phyloP scores from a whole-genome alignment of 176 grass and related monocot species.

The Cymbopogon citratus region DNA sequence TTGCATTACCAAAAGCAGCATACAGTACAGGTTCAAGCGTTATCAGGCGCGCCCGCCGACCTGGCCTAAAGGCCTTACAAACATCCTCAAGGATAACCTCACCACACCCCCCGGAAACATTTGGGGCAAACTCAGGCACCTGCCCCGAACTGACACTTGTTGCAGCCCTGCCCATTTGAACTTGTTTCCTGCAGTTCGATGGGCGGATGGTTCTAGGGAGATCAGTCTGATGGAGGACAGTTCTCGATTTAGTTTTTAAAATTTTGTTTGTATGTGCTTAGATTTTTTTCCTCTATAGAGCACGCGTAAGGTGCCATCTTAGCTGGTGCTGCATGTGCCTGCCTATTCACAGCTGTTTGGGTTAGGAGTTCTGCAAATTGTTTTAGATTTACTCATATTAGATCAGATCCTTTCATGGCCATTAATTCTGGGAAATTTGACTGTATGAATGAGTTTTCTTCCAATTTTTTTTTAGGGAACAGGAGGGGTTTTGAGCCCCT shows the following conservation, averaged over 20 bases:
- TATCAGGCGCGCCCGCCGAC: too few relatives aligned
- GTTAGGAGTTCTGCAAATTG: background rate
- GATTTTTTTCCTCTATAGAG: background rate
- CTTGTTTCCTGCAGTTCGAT: background rate
- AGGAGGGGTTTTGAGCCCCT: too few relatives aligned
- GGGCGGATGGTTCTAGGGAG: background rate
- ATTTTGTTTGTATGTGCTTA: background rate
- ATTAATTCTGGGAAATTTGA: background rate
- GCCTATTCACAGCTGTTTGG: background rate
- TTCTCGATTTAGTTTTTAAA: background rate
- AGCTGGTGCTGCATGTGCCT: background rate
- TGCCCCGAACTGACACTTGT: too few relatives aligned
- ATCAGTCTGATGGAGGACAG: background rate
- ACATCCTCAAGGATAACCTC: too few relatives aligned
- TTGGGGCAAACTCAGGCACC: too few relatives aligned
- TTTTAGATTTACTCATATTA: conserved; percentile 2
- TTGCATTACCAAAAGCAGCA: too few relatives aligned
- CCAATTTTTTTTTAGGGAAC: too few relatives aligned
- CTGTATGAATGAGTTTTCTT: background rate
- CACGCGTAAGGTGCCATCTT: conserved; percentile 8
- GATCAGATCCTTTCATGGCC: background rate
- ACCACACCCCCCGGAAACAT: too few relatives aligned
- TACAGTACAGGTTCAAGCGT: too few relatives aligned
- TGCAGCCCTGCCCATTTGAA: too few relatives aligned
- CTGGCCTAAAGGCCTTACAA: too few relatives aligned